These are phyloP conservation scores for Fusarium foetens DNA, from an alignment of 2,329 filamentous ascomycete species.

Conservation along the genomic window DNA sequence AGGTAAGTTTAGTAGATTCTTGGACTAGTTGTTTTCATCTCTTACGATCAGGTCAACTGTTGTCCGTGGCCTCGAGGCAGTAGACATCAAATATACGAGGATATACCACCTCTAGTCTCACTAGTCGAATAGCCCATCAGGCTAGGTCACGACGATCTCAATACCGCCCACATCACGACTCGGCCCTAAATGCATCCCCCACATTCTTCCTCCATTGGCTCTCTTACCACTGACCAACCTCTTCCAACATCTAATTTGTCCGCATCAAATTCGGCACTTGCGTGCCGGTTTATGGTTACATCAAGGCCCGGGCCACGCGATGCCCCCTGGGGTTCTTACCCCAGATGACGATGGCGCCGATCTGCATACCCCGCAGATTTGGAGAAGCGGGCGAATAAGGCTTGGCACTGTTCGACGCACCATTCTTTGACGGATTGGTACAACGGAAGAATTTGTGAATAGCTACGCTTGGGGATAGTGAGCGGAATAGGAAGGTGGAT, in stretches of 20 bases:
- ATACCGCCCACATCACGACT: not conserved
- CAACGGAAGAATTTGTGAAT: not conserved
- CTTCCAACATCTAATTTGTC: not conserved
- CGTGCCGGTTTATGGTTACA: conserved; percentile 16
- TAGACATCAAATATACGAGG: not conserved
- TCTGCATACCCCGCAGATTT: conserved; percentile 11
- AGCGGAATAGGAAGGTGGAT: not conserved
- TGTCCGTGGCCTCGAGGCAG: rapidly evolving
- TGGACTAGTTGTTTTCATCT: no score
- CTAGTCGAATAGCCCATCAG: not conserved
- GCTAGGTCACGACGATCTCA: not conserved
- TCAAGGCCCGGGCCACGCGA: not conserved
- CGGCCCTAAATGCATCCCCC: not conserved
- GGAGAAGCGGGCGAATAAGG: conserved; percentile 13
- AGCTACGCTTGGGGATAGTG: not conserved
- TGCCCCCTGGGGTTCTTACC: not conserved
- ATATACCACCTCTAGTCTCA: not conserved
- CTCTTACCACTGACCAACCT: not conserved
- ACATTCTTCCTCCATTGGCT: not conserved
- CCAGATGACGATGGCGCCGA: conserved; percentile 4
- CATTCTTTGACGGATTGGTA: not conserved
- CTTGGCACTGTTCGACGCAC: not conserved
- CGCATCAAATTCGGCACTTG: conserved; percentile 22
- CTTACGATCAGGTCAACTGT: not conserved
- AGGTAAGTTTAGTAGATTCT: no score